Percentiles rank a stretch among this genome's conserved stretches.
Conservation (phyloP, 1,284 basidiomycete genomes). For the Xerocomus tenax region DNA sequence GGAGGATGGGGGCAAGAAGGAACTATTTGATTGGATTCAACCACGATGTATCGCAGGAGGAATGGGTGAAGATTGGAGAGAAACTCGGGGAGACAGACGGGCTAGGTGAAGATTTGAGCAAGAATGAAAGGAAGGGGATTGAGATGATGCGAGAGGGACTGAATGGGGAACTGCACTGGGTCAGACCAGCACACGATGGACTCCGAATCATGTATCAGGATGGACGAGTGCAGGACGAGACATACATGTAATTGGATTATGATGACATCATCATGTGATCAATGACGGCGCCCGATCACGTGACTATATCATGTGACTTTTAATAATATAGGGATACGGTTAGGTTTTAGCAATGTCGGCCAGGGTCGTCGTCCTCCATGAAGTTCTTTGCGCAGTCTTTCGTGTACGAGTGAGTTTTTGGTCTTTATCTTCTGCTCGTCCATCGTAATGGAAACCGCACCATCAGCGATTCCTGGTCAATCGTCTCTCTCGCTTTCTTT, state of each 20-base stretch:
- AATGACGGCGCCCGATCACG: not conserved
- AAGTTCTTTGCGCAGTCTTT: slow-evolving; percentile 75
- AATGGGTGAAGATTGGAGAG: slow-evolving; percentile 54
- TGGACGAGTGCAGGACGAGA: slow-evolving; percentile 43
- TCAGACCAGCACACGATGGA: slow-evolving; percentile 66
- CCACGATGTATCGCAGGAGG: slow-evolving; percentile 61
- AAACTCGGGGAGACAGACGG: slow-evolving; percentile 21
- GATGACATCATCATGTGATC: not conserved
- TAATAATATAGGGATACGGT: not conserved
- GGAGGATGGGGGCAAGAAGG: slow-evolving; percentile 45
- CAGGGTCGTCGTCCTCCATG: slow-evolving; percentile 44
- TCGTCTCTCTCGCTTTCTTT: slow-evolving; percentile 88
- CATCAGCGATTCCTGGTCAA: slow-evolving; percentile 73
- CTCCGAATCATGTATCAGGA: slow-evolving; percentile 40
- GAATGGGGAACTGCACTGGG: slow-evolving; percentile 43
- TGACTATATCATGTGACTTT: slow-evolving; percentile 13
- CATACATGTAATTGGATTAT: slow-evolving; percentile 29
- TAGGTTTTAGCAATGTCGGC: not conserved
- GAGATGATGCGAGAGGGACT: slow-evolving; percentile 40
- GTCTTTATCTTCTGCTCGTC: not conserved
- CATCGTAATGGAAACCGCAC: not conserved
- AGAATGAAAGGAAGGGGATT: slow-evolving; percentile 38
- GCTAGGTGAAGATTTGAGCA: slow-evolving; percentile 30
- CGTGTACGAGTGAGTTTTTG: slow-evolving; percentile 61
- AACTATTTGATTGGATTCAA: slow-evolving; percentile 69